A percentile compares a stretch with the other conserved stretches of the same genome.
These are phyloP conservation scores for Acer negundo DNA, from an alignment of 345 rosid species.

Conservation along the genomic window DNA sequence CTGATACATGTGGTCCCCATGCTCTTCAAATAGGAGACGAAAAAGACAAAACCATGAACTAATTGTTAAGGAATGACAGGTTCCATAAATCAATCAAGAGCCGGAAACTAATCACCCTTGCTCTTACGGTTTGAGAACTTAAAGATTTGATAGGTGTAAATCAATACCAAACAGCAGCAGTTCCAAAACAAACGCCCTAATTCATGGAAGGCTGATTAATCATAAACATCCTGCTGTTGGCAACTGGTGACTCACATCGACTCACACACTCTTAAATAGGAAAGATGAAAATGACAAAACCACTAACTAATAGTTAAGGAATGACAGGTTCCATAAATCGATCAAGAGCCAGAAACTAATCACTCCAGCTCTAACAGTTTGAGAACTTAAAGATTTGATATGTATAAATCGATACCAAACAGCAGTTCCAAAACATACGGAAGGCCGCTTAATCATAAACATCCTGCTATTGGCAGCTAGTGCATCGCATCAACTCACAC, in stretches of 20 bases:
- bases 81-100: constrained; percentile 2
- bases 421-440: background rate
- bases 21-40: background rate
- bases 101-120: background rate
- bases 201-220: too few species aligned
- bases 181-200: background rate
- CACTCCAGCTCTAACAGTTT: background rate
- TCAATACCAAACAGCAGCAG: background rate
- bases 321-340: background rate
- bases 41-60: background rate
- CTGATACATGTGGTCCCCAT: background rate
- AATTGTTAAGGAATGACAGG: background rate
- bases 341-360: background rate
- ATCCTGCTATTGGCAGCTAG: too few species aligned
- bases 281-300: background rate
- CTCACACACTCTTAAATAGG: background rate
- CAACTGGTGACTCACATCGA: background rate
- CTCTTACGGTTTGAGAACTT: background rate
- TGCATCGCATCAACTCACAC: background rate
- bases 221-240: too few species aligned
- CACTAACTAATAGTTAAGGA: background rate
- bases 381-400: background rate
- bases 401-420: background rate
- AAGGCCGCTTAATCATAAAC: too few species aligned
- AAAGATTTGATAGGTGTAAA: background rate